Evolutionary conservation across 345 rosid genomes (phyloP).

Genomic region (Trapa incisa): DNA sequence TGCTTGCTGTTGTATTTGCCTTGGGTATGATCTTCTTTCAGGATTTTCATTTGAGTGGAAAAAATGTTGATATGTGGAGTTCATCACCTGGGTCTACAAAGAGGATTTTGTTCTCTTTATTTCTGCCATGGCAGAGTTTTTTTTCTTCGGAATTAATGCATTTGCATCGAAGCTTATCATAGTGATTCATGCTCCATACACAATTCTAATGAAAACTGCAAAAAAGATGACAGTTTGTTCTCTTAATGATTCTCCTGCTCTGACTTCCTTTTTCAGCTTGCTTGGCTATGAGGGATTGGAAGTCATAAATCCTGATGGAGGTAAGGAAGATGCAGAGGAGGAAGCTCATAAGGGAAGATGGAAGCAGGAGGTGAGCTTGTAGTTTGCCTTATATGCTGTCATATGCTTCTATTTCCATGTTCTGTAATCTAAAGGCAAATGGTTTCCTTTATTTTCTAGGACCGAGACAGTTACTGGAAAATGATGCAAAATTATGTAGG

Average conservation of each 20-base stretch:
- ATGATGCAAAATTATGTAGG: conserved; percentile 91
- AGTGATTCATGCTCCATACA: background rate
- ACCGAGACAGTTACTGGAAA: conserved; percentile 84
- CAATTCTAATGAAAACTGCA: background rate
- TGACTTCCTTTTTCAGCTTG: conserved; percentile 20
- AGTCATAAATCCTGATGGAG: conserved; percentile 91
- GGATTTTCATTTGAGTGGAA: background rate
- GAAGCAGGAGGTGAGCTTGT: conserved; percentile 54
- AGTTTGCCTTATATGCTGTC: background rate
- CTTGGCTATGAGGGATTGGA: conserved; percentile 71
- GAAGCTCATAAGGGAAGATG: conserved; percentile 92
- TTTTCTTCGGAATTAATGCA: background rate
- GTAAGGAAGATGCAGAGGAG: conserved; percentile 83
- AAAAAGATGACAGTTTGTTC: too few species aligned
- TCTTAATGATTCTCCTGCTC: background rate
- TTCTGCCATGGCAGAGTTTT: background rate
- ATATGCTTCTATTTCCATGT: too few species aligned
- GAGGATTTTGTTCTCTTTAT: background rate
- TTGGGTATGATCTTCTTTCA: background rate
- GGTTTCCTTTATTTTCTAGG: conserved; percentile 23
- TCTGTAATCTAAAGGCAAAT: background rate
- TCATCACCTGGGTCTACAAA: background rate
- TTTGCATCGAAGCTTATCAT: background rate
- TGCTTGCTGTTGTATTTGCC: background rate
- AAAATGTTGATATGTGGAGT: background rate